Evolutionary conservation across 139 green algal species (phyloP), one percentile per base, ranked within the genome.

Genomic region (Spirogloea muscicola): DNA sequence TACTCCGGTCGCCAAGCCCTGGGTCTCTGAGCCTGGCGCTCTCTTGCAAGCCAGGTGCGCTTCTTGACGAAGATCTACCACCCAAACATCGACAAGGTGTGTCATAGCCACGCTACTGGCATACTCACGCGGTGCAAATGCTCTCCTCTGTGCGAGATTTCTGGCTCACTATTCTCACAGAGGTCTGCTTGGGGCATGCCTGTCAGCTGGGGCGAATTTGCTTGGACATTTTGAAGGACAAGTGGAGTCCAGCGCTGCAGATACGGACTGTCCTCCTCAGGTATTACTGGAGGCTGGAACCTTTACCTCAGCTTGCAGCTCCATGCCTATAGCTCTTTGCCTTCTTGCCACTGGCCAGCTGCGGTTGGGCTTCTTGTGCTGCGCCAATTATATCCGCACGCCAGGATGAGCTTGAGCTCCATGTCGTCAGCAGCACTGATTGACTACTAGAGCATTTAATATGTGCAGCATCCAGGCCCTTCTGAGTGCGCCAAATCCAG

Each of bases 201-300:
- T n/a, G n/a, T n/a, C 63, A 81, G 82, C 92, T 98, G 10, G 95
- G 95, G 3, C 87, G 95, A 31, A 98, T 99, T 40, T 99, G 95
- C 81, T 79, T 99, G 36, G 95, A 99, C 74, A 98, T 99, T 72
- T 70, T 99, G 40, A 99, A 99, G 76, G 95, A 99, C 85, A 99
- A 99, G 82, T 99, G 95, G 95, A 94, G 86, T 61, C 95, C 95
- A 27, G 95, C 95, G 0, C 85, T 99, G 29, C 95, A 99, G 85
- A 99, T 99, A 63, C 86, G 94, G 42, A 98, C 94, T 1, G 94
- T 98, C 36, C 72, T 98, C 48, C 86, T 98, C 3, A 84, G 75
- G 75, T 82, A n/a, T n/a, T n/a, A n/a, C n/a, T n/a, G n/a, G n/a
- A n/a, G n/a, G n/a, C n/a, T n/a, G n/a, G n/a, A n/a, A 65, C 18